Evolutionary conservation across 2,329 filamentous ascomycete genomes (phyloP).

Genomic region (Talaromyces verruculosus): DNA sequence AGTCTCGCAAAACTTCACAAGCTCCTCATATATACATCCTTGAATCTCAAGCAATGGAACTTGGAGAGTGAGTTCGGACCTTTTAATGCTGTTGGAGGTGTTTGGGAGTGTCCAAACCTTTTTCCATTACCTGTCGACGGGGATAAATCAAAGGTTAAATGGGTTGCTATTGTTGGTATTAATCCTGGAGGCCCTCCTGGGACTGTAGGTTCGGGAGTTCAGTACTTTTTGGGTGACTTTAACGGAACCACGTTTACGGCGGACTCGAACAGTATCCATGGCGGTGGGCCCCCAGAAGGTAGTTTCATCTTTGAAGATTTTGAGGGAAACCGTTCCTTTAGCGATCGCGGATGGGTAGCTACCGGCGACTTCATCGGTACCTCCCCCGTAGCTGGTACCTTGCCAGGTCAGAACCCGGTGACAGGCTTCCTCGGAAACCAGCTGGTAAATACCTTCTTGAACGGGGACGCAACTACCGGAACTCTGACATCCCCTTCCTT

Average conservation of each 20-base stretch:
- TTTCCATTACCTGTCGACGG: conserved; percentile 24
- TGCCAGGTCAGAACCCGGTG: neutral
- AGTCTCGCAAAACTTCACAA: conserved; percentile 26
- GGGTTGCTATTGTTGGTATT: conserved; percentile 29
- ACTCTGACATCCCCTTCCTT: neutral
- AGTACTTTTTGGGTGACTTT: conserved; percentile 33
- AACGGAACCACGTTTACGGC: conserved; percentile 30
- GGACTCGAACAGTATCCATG: conserved; percentile 23
- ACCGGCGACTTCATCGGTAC: neutral
- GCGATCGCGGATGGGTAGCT: neutral
- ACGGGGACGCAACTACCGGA: neutral
- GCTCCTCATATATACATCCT: conserved; percentile 16
- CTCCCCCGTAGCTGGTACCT: neutral
- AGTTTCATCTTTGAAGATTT: neutral
- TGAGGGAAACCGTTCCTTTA: neutral
- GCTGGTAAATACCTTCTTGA: neutral
- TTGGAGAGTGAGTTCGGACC: conserved; percentile 27
- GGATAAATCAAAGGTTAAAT: conserved; percentile 27
- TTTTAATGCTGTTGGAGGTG: conserved; percentile 17
- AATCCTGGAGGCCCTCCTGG: conserved; percentile 34
- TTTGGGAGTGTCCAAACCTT: conserved; percentile 34
- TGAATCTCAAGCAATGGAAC: neutral
- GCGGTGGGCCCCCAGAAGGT: neutral
- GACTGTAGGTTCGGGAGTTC: conserved; percentile 32
- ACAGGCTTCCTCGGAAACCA: neutral